Evolutionary conservation across 805 yeast genomes (phyloP), one percentile per base, ranked within the genome.

Genomic region (Pichia kluyveri): DNA sequence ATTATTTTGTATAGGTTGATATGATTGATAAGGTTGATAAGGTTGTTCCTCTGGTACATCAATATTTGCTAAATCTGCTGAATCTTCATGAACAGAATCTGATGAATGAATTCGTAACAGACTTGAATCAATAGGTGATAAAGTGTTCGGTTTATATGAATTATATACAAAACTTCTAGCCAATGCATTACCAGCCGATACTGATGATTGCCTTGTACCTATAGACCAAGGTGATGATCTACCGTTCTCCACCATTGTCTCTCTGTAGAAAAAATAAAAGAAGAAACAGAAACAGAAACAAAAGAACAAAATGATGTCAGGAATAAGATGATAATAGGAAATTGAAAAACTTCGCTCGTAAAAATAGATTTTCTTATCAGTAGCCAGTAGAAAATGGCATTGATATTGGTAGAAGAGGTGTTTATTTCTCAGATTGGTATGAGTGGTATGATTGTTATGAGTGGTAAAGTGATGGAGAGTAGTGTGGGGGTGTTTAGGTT

Each of bases 11-110:
- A 14, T 10, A 10, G n/a, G n/a, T 5, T 27, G 12, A 27, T n/a
- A 37, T 9, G 10, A 37, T 37, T 17, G 15, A 9, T n/a, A 34
- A 14, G 17, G 37, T 34, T 34, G 37, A 34, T 14, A 34, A 10
- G n/a, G n/a, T 5, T 14, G 37, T 15, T 49, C 32, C 17, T 67
- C 74, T 10, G 72, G 68, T 10, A 77, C 78, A 8, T 82, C 85
- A 32, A 77, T 76, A 42, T 68, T 70, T 6, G 84, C 84, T 43
- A 78, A 66, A 40, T 69, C 73, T 1, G 79, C 82, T 0, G 83
- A 71, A 50, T 77, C 78, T 50, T 76, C 80, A 53, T 79, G 82
- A 41, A 79, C 69, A 15, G 74, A 71, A 27, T 62, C 59, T 6
- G 77, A 75, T 0, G 79, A 66, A 54, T 71, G 73, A 15, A 77